A percentile compares a stretch with the other conserved stretches of the same genome.
These are phyloP conservation scores for Xylaria venustula DNA, from an alignment of 495 filamentous ascomycete genomes.

Conservation along the genomic window DNA sequence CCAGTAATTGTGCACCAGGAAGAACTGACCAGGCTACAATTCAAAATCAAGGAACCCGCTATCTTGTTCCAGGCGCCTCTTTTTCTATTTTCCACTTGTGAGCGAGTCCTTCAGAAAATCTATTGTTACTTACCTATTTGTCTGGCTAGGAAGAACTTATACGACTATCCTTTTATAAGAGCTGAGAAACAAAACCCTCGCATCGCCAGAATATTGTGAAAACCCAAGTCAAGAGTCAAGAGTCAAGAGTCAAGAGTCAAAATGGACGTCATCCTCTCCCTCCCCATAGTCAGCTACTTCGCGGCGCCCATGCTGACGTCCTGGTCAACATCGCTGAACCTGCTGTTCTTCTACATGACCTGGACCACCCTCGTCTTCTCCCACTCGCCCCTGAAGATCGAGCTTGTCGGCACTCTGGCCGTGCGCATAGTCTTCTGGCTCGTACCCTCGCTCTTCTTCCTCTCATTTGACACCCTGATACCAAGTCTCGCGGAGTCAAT, in stretches of 20 bases:
- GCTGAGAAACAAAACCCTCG: too few species aligned
- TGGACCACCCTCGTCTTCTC: conserved; percentile 83
- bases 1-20: too few species aligned
- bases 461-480: conserved; percentile 67
- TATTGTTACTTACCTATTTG: too few species aligned
- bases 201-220: too few species aligned
- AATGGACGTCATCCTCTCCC: conserved; percentile 64
- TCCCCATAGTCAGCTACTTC: conserved; percentile 71
- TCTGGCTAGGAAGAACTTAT: too few species aligned
- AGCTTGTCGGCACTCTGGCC: conserved; percentile 65
- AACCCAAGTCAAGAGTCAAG: too few species aligned
- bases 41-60: too few species aligned
- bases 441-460: conserved; percentile 69
- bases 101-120: too few species aligned
- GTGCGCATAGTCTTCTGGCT: conserved; percentile 72
- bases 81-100: too few species aligned
- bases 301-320: conserved; percentile 50
- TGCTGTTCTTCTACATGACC: conserved; percentile 87
- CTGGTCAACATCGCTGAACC: conserved; percentile 76
- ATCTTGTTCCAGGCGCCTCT: too few species aligned
- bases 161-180: too few species aligned
- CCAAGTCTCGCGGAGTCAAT: conserved; percentile 64
- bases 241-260: conserved; percentile 19
- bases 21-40: too few species aligned
- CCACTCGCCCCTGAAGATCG: conserved; percentile 72